Percentiles rank a stretch among this genome's conserved stretches.
Conservation (phyloP, 2,329 filamentous ascomycete species). For the Thelonectria blattea region DNA sequence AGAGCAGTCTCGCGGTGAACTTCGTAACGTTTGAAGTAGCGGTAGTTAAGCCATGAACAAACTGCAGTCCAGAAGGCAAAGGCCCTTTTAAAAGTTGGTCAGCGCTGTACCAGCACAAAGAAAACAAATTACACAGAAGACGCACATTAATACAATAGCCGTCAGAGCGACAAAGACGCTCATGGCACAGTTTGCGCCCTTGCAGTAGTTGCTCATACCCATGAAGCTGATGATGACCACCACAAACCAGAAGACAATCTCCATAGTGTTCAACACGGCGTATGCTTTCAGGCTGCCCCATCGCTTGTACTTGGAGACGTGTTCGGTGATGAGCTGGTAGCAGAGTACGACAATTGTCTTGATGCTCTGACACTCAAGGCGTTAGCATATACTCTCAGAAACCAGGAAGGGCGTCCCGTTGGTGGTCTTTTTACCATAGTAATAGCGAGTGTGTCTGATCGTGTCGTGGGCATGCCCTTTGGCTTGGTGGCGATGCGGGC, state of each 20-base stretch:
- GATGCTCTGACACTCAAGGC: not conserved
- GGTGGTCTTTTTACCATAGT: conserved; percentile 22
- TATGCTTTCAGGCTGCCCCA: conserved; percentile 35
- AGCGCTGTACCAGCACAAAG: not conserved
- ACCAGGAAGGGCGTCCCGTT: not conserved
- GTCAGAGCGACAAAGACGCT: conserved; percentile 22
- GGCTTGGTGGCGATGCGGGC: conserved; percentile 23
- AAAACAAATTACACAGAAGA: fast-evolving
- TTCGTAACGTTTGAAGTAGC: conserved; percentile 13
- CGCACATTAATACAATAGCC: conserved; percentile 19
- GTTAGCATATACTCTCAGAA: not conserved
- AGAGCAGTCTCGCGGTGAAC: conserved; percentile 1
- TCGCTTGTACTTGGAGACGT: conserved; percentile 35
- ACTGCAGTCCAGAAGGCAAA: conserved; percentile 14
- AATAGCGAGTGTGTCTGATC: conserved; percentile 28
- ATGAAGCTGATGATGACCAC: conserved; percentile 34
- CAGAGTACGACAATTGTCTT: conserved; percentile 22
- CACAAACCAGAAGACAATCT: conserved; percentile 37
- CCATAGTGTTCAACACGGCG: conserved; percentile 33
- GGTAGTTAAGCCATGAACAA: conserved; percentile 5
- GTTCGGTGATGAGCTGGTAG: conserved; percentile 32
- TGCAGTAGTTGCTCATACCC: conserved; percentile 18
- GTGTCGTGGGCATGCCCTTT: conserved; percentile 12
- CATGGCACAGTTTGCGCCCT: conserved; percentile 25
- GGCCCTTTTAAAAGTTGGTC: not conserved